These are phyloP conservation scores for Cordyceps militaris DNA, from an alignment of 2,329 filamentous ascomycete genomes.

Conservation along the genomic window DNA sequence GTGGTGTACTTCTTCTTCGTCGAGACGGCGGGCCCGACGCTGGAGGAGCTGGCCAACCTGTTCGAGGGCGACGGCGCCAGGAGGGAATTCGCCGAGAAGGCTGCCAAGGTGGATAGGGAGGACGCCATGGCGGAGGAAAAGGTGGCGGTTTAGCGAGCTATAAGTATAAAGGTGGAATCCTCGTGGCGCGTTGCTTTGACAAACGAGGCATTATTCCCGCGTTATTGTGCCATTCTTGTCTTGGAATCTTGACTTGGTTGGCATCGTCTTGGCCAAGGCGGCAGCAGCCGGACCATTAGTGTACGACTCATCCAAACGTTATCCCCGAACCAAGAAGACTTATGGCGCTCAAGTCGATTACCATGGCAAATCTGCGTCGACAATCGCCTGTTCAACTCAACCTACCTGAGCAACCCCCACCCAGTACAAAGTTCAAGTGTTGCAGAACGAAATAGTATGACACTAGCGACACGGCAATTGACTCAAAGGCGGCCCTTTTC, in stretches of 20 bases:
- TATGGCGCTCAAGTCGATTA: too few relatives aligned
- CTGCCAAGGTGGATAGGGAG: conserved; percentile 14
- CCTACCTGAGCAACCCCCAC: too few relatives aligned
- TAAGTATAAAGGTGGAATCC: neutral
- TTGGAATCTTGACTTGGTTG: neutral
- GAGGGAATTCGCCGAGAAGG: conserved; percentile 14
- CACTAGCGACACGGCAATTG: conserved; percentile 1
- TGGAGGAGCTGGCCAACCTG: conserved; percentile 27
- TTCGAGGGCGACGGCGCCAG: conserved; percentile 17
- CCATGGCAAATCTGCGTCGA: too few relatives aligned
- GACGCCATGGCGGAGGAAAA: conserved; percentile 10
- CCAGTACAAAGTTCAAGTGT: too few relatives aligned
- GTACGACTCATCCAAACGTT: neutral
- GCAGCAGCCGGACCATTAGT: neutral
- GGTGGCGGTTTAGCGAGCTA: neutral
- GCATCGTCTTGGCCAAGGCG: neutral
- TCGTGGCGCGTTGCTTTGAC: neutral
- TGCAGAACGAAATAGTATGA: neutral
- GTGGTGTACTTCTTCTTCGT: conserved; percentile 35
- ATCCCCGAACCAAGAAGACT: neutral
- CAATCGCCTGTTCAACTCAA: too few relatives aligned
- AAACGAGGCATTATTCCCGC: too few relatives aligned
- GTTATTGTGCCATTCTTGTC: neutral
- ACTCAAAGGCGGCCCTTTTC: neutral
- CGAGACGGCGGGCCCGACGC: conserved; percentile 30